Base-by-base conservation (phyloP, 2,329 filamentous ascomycete species). In the Penicillium brevicompactum region DNA sequence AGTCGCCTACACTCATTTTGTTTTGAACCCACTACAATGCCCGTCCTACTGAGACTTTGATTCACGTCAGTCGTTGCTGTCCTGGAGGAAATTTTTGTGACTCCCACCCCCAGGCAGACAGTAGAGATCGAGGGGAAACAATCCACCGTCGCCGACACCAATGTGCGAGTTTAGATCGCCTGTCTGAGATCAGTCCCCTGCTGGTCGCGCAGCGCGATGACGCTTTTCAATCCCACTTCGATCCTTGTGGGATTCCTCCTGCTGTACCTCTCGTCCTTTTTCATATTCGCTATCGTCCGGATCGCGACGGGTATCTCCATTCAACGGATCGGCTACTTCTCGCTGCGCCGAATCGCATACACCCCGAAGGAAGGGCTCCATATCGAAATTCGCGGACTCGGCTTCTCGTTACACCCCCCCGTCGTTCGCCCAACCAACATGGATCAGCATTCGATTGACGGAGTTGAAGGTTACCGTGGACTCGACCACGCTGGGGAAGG, bases 361-460 rank as follows among this genome's bases (percentile, higher is more conserved):
- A 91, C 90, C 13, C 91, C 91, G 27, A 87, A 84, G 74, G 91
- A 96, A 83, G 94, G 94, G 65, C 80, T 96, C 68, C 89, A 89
- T 67, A 86, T 99, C 73, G 91, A 96, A 73, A 87, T 99, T 53
- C 87, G 94, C 48, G 91, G 92, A 48, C 81, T 99, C 49, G 92
- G 94, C 43, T 81, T 99, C 66, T 89, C 90, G 54, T 76, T 97
- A 60, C 94, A 99, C 76, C 87, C 92, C 92, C 4, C 94, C 94
- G 11, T 97, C 94, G 5, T 97, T 99, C 75, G 91, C 93, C 45
- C 92, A 97, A 73, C 94, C 94, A 43, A 97, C 95, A 59, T 97
- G 93, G 92, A 80, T 96, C 66, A 97, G 92, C 72, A 82, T 99
- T 48, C 90, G 94, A 8, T 77, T 99, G 56, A 90, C 86, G 67